phyloP scores from a whole-genome alignment of 768 basidiomycete genomes.

The Fistulinella prunicolor region DNA sequence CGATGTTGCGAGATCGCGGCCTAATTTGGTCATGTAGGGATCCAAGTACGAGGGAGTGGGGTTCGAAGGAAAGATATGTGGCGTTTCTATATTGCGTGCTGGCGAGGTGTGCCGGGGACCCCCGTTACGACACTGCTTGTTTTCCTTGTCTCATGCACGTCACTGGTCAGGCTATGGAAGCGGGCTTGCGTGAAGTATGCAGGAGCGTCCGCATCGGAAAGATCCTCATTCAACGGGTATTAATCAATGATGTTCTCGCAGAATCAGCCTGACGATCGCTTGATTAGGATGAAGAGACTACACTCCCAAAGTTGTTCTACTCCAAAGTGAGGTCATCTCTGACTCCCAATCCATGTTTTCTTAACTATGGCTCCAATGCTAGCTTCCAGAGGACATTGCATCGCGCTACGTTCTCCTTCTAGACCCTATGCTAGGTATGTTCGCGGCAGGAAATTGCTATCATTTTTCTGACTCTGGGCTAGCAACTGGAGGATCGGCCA shows the following conservation, averaged over 20 bases:
- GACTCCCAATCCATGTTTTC: neutral
- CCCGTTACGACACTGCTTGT: neutral
- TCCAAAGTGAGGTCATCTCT: slow-evolving; percentile 53
- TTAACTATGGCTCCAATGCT: neutral
- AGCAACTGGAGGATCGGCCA: slow-evolving; percentile 97
- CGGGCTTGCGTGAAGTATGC: slow-evolving; percentile 93
- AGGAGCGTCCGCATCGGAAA: slow-evolving; percentile 93
- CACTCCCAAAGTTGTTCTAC: slow-evolving; percentile 90
- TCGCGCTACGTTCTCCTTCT: slow-evolving; percentile 89
- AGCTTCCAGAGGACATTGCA: slow-evolving; percentile 94
- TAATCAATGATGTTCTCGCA: slow-evolving; percentile 16
- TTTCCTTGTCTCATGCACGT: neutral
- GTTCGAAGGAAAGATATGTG: slow-evolving; percentile 95
- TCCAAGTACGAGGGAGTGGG: slow-evolving; percentile 85
- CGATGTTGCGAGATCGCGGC: neutral
- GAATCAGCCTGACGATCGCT: neutral
- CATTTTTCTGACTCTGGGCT: neutral
- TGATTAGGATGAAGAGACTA: slow-evolving; percentile 88
- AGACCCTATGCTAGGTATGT: slow-evolving; percentile 94
- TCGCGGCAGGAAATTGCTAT: neutral
- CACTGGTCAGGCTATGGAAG: slow-evolving; percentile 94
- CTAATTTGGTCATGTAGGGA: slow-evolving; percentile 44
- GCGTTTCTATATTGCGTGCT: slow-evolving; percentile 90
- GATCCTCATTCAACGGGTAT: slow-evolving; percentile 92
- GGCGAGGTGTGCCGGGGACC: slow-evolving; percentile 64